Base-by-base conservation (phyloP, 2,329 filamentous ascomycete species). In the Fusarium sp. region DNA sequence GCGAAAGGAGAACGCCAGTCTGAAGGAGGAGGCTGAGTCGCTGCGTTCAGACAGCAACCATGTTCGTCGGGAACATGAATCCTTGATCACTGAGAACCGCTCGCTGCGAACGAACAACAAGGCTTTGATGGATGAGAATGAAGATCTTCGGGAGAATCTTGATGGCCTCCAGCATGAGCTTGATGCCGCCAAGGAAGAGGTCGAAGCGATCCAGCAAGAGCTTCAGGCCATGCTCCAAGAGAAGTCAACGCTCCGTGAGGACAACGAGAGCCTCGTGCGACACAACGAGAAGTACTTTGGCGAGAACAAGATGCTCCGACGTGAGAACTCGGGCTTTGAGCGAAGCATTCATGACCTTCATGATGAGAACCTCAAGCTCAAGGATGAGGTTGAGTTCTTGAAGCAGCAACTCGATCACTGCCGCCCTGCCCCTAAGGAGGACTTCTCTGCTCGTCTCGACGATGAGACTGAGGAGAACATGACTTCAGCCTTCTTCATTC, bases 401-500 rank as follows among this genome's bases (percentile, higher is more conserved):
- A 85, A 85, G 75, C 79, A 84, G 62, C 84, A 87, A 69, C 77
- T 87, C 20, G 82, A 86, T 40, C 82, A 85, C 63, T 83, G 80
- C 63, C 83, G 84, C 20, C 83, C 83, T 2, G 72, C 79, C 27
- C 80, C 81, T 29, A 83, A 84, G 74, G 80, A 82, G 4, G 80
- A 85, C 63, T 77, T 83, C 16, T 78, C 82, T 42, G 80, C 76
- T 16, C 79, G 77, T 14, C 74, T 82, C 3, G 81, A 83, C 5
- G 81, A 83, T 1, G 80, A 82, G 64, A 83, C 81, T 9, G 85
- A 85, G 58, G 87, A 89, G 42, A 88, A 89, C 71, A 89, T 90
- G 86, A 90, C 88, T 0, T 90, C 89, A 7, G 88, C 87, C 5
- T 87, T 89, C 74, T 89, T 90, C 73, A 83, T 90, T 66, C 88